These are phyloP conservation scores for Acer campestre DNA, from an alignment of 345 rosid species.

Conservation along the genomic window DNA sequence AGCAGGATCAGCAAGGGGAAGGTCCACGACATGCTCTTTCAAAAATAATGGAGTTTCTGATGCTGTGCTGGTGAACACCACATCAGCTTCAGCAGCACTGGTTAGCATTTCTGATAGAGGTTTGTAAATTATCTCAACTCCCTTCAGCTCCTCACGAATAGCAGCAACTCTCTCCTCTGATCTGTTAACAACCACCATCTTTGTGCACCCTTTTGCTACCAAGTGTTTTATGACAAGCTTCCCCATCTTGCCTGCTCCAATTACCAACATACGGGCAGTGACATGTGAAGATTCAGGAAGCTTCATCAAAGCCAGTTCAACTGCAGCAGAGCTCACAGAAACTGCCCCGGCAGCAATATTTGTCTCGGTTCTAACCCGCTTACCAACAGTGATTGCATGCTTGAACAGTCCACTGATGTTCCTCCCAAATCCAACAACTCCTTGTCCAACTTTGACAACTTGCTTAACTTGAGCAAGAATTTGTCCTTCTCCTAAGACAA, in stretches of 20 bases:
- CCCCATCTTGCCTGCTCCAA: slow-evolving; percentile 87
- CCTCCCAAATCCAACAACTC: slow-evolving; percentile 74
- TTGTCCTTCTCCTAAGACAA: slow-evolving; percentile 82
- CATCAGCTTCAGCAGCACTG: slow-evolving; percentile 84
- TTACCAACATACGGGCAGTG: slow-evolving; percentile 59
- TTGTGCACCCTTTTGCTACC: slow-evolving; percentile 72
- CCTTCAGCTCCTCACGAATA: slow-evolving; percentile 72
- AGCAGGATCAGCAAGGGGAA: slow-evolving; percentile 53
- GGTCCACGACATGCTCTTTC: slow-evolving; percentile 62
- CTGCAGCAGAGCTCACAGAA: slow-evolving; percentile 81
- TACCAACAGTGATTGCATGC: slow-evolving; percentile 73
- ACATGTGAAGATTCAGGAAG: slow-evolving; percentile 52
- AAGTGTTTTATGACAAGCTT: slow-evolving; percentile 82
- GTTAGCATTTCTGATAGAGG: slow-evolving; percentile 72
- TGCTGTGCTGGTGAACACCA: slow-evolving; percentile 91
- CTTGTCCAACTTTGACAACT: slow-evolving; percentile 78
- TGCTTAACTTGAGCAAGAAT: slow-evolving; percentile 83
- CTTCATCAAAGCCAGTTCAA: slow-evolving; percentile 73
- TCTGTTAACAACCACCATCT: slow-evolving; percentile 66
- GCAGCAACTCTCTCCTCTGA: slow-evolving; percentile 78
- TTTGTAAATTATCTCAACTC: slow-evolving; percentile 63
- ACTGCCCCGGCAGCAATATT: slow-evolving; percentile 79
- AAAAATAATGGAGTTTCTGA: slow-evolving; percentile 75
- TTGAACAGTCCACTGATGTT: slow-evolving; percentile 71
- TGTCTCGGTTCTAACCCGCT: slow-evolving; percentile 77